Percentiles rank a stretch among this genome's conserved stretches.
Conservation (phyloP, 331 rosid genomes). For the Saraca asoca region DNA sequence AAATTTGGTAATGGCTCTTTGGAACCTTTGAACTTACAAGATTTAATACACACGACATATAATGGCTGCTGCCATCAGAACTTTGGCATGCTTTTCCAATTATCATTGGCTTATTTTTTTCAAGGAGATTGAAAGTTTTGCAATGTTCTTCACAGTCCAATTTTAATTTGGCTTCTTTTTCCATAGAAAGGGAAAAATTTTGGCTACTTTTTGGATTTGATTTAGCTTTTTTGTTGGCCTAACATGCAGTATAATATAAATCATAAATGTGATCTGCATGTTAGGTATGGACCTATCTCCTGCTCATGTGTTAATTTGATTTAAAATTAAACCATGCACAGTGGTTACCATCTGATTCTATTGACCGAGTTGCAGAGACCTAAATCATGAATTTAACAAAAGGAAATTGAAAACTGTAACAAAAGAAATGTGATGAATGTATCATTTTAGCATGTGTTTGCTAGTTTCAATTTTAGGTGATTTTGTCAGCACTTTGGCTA, state of each 20-base stretch:
- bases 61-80: no score
- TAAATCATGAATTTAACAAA: no score
- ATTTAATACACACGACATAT: conserved; percentile 1
- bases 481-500: no score
- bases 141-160: not conserved
- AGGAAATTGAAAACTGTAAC: no score
- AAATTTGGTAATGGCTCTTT: conserved; percentile 7
- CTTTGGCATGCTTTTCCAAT: not conserved
- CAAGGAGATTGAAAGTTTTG: not conserved
- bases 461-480: no score
- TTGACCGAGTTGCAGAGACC: not conserved
- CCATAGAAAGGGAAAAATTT: no score
- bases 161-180: conserved; percentile 3
- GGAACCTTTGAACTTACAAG: conserved; percentile 6
- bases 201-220: no score
- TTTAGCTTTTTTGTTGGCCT: no score
- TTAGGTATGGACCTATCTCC: not conserved
- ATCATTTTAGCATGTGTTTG: no score
- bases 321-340: not conserved
- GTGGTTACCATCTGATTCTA: not conserved
- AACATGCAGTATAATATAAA: no score
- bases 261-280: no score
- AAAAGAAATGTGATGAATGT: no score
- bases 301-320: not conserved
- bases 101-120: not conserved